These are phyloP conservation scores for Cnidoscolus chayamansa DNA, from an alignment of 441 rosid species.

Conservation along the genomic window DNA sequence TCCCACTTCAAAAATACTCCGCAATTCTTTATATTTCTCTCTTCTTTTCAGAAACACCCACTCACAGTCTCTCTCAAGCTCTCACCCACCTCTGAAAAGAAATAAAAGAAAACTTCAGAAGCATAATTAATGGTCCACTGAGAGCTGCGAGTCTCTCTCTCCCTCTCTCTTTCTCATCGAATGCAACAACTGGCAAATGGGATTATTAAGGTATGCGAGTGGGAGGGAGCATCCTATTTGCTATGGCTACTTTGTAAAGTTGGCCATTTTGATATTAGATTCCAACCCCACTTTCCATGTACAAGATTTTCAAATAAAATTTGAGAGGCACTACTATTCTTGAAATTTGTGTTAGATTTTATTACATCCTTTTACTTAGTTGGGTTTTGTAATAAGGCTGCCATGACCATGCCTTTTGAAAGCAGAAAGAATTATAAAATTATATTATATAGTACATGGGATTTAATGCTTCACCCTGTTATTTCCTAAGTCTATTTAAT, in stretches of 20 bases:
- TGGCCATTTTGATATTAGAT: constrained; percentile 28
- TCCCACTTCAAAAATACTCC: constrained; percentile 35
- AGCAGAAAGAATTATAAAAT: not conserved
- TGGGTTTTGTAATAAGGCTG: constrained; percentile 24
- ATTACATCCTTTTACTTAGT: not conserved
- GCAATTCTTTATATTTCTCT: constrained; percentile 21
- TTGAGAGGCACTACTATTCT: constrained; percentile 5
- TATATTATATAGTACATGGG: no score
- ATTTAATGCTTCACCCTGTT: no score
- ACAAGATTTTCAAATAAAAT: not conserved
- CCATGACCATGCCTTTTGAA: constrained; percentile 30
- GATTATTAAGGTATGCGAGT: constrained; percentile 28
- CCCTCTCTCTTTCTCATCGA: constrained; percentile 14
- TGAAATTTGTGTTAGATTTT: constrained; percentile 20
- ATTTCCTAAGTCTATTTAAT: no score
- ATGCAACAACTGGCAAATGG: constrained; percentile 27
- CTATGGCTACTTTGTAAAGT: constrained; percentile 21
- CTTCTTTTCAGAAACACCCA: constrained; percentile 49
- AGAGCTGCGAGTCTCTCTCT: constrained; percentile 11
- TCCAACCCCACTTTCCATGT: constrained; percentile 32
- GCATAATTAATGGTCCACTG: constrained; percentile 42
- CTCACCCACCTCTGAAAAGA: constrained; percentile 30
- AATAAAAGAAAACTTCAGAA: constrained; percentile 23
- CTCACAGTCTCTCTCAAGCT: constrained; percentile 13
- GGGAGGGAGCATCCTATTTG: constrained; percentile 24